phyloP scores from a whole-genome alignment of 345 rosid genomes.

The Passiflora organensis region DNA sequence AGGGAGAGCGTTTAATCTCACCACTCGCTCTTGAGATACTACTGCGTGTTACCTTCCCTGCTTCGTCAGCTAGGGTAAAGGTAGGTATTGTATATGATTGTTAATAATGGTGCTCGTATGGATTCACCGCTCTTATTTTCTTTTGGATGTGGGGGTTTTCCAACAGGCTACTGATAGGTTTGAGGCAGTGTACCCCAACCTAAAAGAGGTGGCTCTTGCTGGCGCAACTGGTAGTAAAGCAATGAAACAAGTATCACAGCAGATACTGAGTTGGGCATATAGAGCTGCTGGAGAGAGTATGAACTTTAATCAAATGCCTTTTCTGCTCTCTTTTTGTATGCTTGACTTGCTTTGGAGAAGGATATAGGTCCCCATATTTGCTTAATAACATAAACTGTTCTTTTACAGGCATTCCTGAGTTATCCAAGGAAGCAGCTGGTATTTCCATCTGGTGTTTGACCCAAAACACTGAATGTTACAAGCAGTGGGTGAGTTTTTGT shows the following conservation, averaged over 20 bases:
- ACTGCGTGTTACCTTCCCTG: slow-evolving; percentile 57
- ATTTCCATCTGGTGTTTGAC: slow-evolving; percentile 56
- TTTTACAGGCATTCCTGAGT: slow-evolving; percentile 42
- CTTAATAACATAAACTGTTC: slow-evolving; percentile 3
- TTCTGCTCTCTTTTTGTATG: not conserved
- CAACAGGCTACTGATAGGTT: slow-evolving; percentile 78
- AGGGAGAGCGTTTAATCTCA: slow-evolving; percentile 64
- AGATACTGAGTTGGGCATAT: slow-evolving; percentile 47
- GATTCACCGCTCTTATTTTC: too few species aligned
- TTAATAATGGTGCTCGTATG: too few species aligned
- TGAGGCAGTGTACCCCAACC: slow-evolving; percentile 49
- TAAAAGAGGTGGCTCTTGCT: slow-evolving; percentile 69
- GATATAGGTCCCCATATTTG: slow-evolving; percentile 3
- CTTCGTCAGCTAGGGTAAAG: slow-evolving; percentile 60
- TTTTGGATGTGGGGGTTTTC: slow-evolving; percentile 6
- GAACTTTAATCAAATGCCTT: slow-evolving; percentile 2
- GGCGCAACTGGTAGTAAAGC: slow-evolving; percentile 69
- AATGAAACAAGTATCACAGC: slow-evolving; percentile 65
- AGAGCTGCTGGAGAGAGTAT: slow-evolving; percentile 69
- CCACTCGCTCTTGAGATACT: slow-evolving; percentile 58
- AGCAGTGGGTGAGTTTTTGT: slow-evolving; percentile 57
- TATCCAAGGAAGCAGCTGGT: slow-evolving; percentile 66
- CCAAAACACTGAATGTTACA: slow-evolving; percentile 61
- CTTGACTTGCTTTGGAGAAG: not conserved
- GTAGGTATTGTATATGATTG: slow-evolving; percentile 21